Evolutionary conservation across 2,329 filamentous ascomycete species (phyloP).

Genomic region (Sclerotinia spermophila): DNA sequence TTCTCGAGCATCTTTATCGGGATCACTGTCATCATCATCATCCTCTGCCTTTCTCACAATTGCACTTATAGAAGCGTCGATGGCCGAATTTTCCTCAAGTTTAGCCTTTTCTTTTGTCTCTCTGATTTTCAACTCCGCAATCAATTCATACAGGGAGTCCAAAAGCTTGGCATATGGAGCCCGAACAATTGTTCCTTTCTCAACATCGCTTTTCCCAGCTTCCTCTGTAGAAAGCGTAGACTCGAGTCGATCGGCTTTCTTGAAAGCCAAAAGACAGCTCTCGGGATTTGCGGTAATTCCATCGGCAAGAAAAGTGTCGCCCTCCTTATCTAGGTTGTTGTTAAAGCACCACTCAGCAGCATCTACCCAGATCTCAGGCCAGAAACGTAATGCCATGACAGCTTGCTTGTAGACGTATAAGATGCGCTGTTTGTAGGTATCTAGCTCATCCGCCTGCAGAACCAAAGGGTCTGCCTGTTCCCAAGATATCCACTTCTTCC

Average conservation of each 20-base stretch:
- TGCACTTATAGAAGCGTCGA: conserved; percentile 38
- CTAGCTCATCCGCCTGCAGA: conserved; percentile 74
- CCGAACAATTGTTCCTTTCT: conserved; percentile 61
- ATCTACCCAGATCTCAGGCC: conserved; percentile 94
- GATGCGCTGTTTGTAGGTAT: conserved; percentile 72
- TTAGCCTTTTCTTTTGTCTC: conserved; percentile 56
- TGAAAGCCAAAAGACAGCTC: conserved; percentile 84
- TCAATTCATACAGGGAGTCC: conserved; percentile 82
- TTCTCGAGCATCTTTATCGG: conserved; percentile 39
- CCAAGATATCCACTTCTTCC: conserved; percentile 94
- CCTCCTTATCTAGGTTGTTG: conserved; percentile 65
- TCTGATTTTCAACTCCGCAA: conserved; percentile 65
- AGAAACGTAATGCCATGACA: conserved; percentile 88
- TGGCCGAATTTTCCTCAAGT: conserved; percentile 48
- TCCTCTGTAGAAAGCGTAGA: conserved; percentile 73
- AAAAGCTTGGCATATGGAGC: conserved; percentile 81
- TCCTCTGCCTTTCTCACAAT: conserved; percentile 49
- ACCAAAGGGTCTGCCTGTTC: conserved; percentile 91
- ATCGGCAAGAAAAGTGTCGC: conserved; percentile 66
- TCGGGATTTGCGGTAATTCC: conserved; percentile 90
- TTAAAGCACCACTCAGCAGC: conserved; percentile 89
- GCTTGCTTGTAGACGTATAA: conserved; percentile 92
- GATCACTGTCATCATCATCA: conserved; percentile 43
- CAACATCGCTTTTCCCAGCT: conserved; percentile 61
- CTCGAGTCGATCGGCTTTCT: conserved; percentile 84